phyloP scores from a whole-genome alignment of 306 rosid genomes.

The Mimosa bimucronata region DNA sequence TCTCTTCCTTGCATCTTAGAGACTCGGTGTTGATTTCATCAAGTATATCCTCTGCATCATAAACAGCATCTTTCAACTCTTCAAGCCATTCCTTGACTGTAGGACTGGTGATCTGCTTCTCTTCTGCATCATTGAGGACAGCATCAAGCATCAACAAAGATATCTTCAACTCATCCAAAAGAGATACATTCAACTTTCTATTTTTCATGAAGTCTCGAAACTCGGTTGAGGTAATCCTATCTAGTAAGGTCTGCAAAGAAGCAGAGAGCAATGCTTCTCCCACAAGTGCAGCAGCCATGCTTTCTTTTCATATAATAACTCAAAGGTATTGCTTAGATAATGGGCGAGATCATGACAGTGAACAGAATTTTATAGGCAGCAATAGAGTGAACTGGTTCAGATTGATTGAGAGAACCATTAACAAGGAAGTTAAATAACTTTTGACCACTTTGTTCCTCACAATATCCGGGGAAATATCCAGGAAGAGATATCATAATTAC shows the following conservation, averaged over 20 bases:
- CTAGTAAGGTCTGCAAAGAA: neutral
- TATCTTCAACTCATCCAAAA: constrained; percentile 13
- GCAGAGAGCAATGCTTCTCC: constrained; percentile 27
- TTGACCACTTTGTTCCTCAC: too few relatives aligned
- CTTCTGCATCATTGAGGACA: constrained; percentile 38
- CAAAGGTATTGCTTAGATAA: neutral
- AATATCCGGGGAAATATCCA: too few relatives aligned
- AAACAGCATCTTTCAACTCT: constrained; percentile 18
- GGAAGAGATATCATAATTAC: too few relatives aligned
- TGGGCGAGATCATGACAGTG: neutral
- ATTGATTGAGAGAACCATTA: neutral
- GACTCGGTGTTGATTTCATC: constrained; percentile 22
- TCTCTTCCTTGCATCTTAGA: constrained; percentile 5
- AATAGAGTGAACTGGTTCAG: neutral
- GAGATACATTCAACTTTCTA: constrained; percentile 9
- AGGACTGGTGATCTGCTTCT: constrained; percentile 2
- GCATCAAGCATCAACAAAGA: constrained; percentile 11
- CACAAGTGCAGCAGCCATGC: neutral
- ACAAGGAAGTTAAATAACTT: neutral
- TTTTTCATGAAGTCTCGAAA: constrained; percentile 22
- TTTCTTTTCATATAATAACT: neutral
- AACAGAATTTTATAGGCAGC: neutral
- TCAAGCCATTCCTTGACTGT: constrained; percentile 31
- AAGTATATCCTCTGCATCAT: constrained; percentile 30
- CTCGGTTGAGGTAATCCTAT: neutral